Evolutionary conservation across 805 yeast genomes (phyloP).

Genomic region (Allodekkera sacchari): DNA sequence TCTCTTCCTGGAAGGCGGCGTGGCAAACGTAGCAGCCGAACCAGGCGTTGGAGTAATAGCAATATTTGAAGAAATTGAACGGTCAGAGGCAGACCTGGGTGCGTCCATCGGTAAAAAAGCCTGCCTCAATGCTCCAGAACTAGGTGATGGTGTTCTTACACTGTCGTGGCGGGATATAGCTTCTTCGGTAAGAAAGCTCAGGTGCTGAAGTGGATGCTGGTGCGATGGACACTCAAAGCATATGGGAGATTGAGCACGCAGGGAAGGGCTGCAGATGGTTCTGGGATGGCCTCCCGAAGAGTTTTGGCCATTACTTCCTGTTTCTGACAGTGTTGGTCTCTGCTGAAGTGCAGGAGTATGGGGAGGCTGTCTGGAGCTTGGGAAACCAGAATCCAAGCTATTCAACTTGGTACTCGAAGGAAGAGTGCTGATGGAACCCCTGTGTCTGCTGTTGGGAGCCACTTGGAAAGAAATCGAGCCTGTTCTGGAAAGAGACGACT

Average conservation of each 20-base stretch:
- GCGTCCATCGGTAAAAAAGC: neutral
- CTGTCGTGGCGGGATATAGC: constrained; percentile 8
- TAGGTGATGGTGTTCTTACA: neutral
- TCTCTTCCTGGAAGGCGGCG: too few relatives aligned
- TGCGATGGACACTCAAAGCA: constrained; percentile 12
- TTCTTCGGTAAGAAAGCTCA: constrained; percentile 17
- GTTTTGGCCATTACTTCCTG: too few relatives aligned
- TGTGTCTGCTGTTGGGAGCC: constrained; percentile 35
- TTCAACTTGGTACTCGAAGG: constrained; percentile 33
- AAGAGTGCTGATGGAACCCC: constrained; percentile 49
- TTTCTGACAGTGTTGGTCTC: neutral
- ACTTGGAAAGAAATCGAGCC: constrained; percentile 39
- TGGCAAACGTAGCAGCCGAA: neutral
- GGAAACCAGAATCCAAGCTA: constrained; percentile 17
- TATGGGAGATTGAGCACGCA: constrained; percentile 12
- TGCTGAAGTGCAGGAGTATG: constrained; percentile 4
- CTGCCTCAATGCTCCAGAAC: too few relatives aligned
- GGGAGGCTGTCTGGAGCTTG: constrained; percentile 22
- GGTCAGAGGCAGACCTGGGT: neutral
- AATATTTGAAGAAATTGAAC: neutral
- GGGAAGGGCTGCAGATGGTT: too few relatives aligned
- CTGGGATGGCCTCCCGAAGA: too few relatives aligned
- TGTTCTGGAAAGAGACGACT: constrained; percentile 3
- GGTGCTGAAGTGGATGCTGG: constrained; percentile 13
- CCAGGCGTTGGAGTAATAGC: neutral